Evolutionary conservation across 805 yeast genomes (phyloP), one percentile per base, ranked within the genome.

Genomic region (Candida parachauliodes): DNA sequence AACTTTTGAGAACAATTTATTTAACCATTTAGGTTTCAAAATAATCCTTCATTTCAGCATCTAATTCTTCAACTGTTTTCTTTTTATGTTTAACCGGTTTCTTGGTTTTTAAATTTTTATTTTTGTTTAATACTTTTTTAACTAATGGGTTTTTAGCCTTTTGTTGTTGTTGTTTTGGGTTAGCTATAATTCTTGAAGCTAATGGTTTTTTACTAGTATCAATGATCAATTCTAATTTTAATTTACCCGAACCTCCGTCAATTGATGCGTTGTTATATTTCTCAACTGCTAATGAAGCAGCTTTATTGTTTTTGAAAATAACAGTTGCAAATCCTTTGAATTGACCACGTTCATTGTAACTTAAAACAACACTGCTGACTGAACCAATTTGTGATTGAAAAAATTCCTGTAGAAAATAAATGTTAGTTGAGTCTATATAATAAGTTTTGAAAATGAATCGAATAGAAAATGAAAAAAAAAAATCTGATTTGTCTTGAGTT

Each of bases 31-130:
- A n/a, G n/a, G n/a, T n/a, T 18, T 40, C 43, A 26, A 91, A 89
- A 70, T 91, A 91, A 59, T 89, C 98, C 46, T 88, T 84, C 98
- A 93, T 91, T 70, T 91, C 98, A 60, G 89, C 95, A 67, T 93
- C 98, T 58, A 91, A 79, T 67, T 93, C 91, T 62, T 86, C 98
- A 47, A 85, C 73, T 37, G 95, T 80, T 76, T 88, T 88, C 65
- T 72, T 70, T 46, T 60, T 62, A 46, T 60, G 71, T 54, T 63
- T 65, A 34, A 60, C 61, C 32, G 64, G 56, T 45, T 57, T 55
- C 68, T 75, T 73, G 43, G 65, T 50, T 24, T 48, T 42, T 29
- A 44, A 44, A 44, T 60, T 65, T 34, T 34, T 30, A 29, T 34
- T 34, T 27, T 34, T 28, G 12, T 28, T 22, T 10, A 32, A 29